Evolutionary conservation across 2,329 filamentous ascomycete species (phyloP).

Genomic region (Colletotrichum orbiculare): DNA sequence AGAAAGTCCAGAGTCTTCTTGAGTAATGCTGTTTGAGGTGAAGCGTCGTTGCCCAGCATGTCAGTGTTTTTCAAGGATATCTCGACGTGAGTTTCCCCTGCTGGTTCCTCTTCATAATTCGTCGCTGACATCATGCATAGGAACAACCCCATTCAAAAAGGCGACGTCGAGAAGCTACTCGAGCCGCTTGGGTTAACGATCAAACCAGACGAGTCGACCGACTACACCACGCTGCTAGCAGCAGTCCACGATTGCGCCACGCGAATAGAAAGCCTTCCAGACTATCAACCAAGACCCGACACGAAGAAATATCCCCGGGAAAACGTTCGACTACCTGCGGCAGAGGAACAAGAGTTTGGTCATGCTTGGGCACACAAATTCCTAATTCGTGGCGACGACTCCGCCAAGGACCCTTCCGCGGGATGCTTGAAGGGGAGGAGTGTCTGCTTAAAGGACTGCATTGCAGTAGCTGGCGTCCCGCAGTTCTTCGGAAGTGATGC

Average conservation of each 20-base stretch:
- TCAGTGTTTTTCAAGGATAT: slow-evolving; percentile 54
- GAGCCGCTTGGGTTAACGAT: slow-evolving; percentile 50
- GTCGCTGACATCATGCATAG: slow-evolving; percentile 36
- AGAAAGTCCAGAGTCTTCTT: too few species aligned
- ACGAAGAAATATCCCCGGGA: slow-evolving; percentile 56
- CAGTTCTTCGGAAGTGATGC: slow-evolving; percentile 64
- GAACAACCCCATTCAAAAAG: slow-evolving; percentile 53
- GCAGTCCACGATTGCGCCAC: slow-evolving; percentile 64
- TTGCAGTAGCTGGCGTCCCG: slow-evolving; percentile 64
- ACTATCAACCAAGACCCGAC: slow-evolving; percentile 58
- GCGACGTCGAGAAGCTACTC: slow-evolving; percentile 51
- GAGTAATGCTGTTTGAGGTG: too few species aligned
- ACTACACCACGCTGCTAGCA: slow-evolving; percentile 60
- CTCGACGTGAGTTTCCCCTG: slow-evolving; percentile 42
- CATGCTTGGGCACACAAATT: slow-evolving; percentile 64
- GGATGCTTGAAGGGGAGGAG: slow-evolving; percentile 53
- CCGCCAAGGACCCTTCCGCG: slow-evolving; percentile 4
- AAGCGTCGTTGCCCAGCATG: slow-evolving; percentile 40
- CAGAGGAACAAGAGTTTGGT: slow-evolving; percentile 56
- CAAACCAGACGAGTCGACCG: slow-evolving; percentile 49
- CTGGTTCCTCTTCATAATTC: neutral
- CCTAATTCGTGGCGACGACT: slow-evolving; percentile 47
- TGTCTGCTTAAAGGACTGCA: slow-evolving; percentile 65
- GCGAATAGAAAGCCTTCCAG: slow-evolving; percentile 54
- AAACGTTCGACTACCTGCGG: slow-evolving; percentile 52